phyloP scores from a whole-genome alignment of 2,329 filamentous ascomycete genomes.

The Colletotrichum sp. region DNA sequence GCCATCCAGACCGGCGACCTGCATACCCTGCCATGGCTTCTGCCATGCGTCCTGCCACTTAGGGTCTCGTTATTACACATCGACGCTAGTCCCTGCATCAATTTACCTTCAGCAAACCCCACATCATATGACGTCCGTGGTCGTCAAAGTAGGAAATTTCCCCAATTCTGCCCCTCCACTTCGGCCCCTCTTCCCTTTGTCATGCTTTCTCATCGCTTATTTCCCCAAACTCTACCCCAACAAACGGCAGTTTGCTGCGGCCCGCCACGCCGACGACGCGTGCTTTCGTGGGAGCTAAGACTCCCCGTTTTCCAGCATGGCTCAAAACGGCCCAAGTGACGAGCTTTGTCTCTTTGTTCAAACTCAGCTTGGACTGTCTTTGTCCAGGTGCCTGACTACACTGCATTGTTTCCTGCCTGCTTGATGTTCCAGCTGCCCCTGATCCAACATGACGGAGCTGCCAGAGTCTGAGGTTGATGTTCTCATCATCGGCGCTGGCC shows the following conservation, averaged over 20 bases:
- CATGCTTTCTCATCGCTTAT: constrained; percentile 22
- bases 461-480: constrained; percentile 15
- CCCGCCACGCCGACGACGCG: not conserved
- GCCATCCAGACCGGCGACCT: not conserved
- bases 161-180: not conserved
- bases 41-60: not conserved
- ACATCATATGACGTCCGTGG: constrained; percentile 1
- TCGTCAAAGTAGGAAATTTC: not conserved
- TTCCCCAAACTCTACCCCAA: not conserved
- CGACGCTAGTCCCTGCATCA: not conserved
- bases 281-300: not conserved
- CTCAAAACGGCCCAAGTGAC: not conserved
- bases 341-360: not conserved
- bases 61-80: not conserved
- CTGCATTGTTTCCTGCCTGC: not conserved
- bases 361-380: not conserved
- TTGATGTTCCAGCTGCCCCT: not conserved
- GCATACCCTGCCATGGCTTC: not conserved
- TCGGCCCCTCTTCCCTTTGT: constrained; percentile 12
- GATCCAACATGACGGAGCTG: not conserved
- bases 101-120: not conserved
- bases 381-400: not conserved
- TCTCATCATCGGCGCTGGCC: constrained; percentile 24
- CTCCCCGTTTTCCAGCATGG: not conserved
- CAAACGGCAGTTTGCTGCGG: constrained; percentile 2